These are phyloP conservation scores for Oryza nivara DNA, from an alignment of 176 grass and related monocot genomes.

Conservation along the genomic window DNA sequence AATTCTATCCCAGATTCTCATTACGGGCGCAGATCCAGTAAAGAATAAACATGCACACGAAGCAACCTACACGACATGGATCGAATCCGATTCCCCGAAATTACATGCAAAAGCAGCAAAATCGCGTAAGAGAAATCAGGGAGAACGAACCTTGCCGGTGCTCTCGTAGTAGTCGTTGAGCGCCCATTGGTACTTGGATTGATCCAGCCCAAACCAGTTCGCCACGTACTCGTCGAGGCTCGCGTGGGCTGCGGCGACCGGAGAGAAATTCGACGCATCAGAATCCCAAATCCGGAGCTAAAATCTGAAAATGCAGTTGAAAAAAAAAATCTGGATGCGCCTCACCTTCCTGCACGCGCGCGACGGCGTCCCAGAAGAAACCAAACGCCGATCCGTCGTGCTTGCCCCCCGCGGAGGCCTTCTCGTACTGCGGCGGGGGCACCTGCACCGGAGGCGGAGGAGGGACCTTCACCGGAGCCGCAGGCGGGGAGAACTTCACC, in stretches of 20 bases:
- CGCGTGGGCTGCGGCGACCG: slow-evolving; percentile 51
- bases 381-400: slow-evolving; percentile 67
- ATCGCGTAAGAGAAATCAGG: slow-evolving; percentile 8
- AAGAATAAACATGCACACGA: background rate
- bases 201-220: slow-evolving; percentile 88
- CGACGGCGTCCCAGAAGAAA: slow-evolving; percentile 92
- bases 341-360: slow-evolving; percentile 82
- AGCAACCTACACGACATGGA: slow-evolving; percentile 25
- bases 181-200: slow-evolving; percentile 97
- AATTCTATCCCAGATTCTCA: background rate
- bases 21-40: slow-evolving; percentile 37
- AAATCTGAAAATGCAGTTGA: slow-evolving; percentile 10
- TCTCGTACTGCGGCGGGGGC: slow-evolving; percentile 74
- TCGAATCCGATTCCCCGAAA: slow-evolving; percentile 32
- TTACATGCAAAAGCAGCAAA: slow-evolving; percentile 22
- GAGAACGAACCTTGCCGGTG: slow-evolving; percentile 69
- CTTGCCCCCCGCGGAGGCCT: slow-evolving; percentile 42
- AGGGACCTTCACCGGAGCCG: slow-evolving; percentile 41
- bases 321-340: background rate
- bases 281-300: slow-evolving; percentile 1
- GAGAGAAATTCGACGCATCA: slow-evolving; percentile 7
- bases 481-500: slow-evolving; percentile 35
- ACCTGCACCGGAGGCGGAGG: slow-evolving; percentile 66
- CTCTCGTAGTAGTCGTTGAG: slow-evolving; percentile 95
- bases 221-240: slow-evolving; percentile 85